These are phyloP conservation scores for Epichloe hybrida DNA, from an alignment of 2,329 filamentous ascomycete genomes.

Conservation along the genomic window DNA sequence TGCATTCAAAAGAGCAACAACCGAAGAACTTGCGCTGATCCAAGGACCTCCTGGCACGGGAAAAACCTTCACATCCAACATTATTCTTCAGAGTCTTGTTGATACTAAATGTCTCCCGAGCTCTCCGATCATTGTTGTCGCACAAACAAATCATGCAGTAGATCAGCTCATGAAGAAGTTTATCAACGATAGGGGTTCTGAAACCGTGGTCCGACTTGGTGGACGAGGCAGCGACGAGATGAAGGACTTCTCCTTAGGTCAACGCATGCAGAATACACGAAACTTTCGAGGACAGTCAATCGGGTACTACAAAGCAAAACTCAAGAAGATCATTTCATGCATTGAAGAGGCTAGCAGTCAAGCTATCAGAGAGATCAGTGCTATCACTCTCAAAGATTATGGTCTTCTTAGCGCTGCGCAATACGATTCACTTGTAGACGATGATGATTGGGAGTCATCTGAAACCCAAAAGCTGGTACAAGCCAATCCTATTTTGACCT, in stretches of 20 bases:
- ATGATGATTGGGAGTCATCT: conserved; percentile 24
- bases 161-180: conserved; percentile 65
- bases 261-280: conserved; percentile 15
- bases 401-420: conserved; percentile 51
- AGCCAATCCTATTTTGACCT: conserved; percentile 2
- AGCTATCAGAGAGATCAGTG: conserved; percentile 32
- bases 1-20: conserved; percentile 57
- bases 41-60: conserved; percentile 72
- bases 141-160: conserved; percentile 82
- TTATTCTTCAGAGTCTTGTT: conserved; percentile 37
- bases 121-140: conserved; percentile 59
- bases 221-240: conserved; percentile 52
- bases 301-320: not conserved
- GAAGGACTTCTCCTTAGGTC: conserved; percentile 47
- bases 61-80: conserved; percentile 72
- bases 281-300: conserved; percentile 8
- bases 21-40: conserved; percentile 58
- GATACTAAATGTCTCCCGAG: conserved; percentile 29
- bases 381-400: conserved; percentile 37
- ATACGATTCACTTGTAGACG: conserved; percentile 43
- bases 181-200: conserved; percentile 27
- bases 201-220: conserved; percentile 47
- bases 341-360: conserved; percentile 7
- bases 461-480: not conserved
- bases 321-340: conserved; percentile 4